These are phyloP conservation scores for Schwanniomyces etchellsii DNA, from an alignment of 1,139 yeast genomes.

Conservation along the genomic window DNA sequence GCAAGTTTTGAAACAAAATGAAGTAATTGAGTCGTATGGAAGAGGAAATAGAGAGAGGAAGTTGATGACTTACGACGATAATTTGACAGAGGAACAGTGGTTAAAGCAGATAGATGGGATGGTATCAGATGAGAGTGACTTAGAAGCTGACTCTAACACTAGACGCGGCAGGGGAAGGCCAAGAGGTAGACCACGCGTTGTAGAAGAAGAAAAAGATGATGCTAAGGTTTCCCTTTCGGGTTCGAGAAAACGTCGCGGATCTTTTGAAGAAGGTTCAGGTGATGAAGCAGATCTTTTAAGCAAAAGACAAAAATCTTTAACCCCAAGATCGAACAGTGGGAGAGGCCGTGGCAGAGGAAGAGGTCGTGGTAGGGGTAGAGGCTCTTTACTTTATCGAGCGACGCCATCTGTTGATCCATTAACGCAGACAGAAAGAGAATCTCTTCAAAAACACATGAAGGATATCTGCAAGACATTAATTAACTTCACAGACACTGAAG, in stretches of 20 bases:
- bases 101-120: slow-evolving; percentile 52
- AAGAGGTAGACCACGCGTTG: slow-evolving; percentile 16
- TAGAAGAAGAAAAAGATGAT: slow-evolving; percentile 10
- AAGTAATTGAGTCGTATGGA: slow-evolving; percentile 43
- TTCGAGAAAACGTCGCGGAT: slow-evolving; percentile 7
- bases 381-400: slow-evolving; percentile 25
- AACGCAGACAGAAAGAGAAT: slow-evolving; percentile 34
- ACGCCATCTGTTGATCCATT: slow-evolving; percentile 38
- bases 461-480: slow-evolving; percentile 41
- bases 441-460: slow-evolving; percentile 36
- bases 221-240: slow-evolving; percentile 20
- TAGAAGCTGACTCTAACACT: slow-evolving; percentile 15
- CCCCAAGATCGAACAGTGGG: slow-evolving; percentile 17
- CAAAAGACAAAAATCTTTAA: slow-evolving; percentile 24
- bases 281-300: slow-evolving; percentile 7
- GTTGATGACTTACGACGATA: slow-evolving; percentile 56
- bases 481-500: slow-evolving; percentile 38
- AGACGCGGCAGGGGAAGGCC: slow-evolving; percentile 22
- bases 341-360: slow-evolving; percentile 21
- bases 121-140: slow-evolving; percentile 31
- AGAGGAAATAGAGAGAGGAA: slow-evolving; percentile 67
- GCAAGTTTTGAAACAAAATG: slow-evolving; percentile 42
- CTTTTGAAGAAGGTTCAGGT: slow-evolving; percentile 8
- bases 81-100: slow-evolving; percentile 78
- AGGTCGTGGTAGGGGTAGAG: slow-evolving; percentile 21